Conservation (phyloP, 2,329 filamentous ascomycete genomes). For the Colletotrichum shisoi region DNA sequence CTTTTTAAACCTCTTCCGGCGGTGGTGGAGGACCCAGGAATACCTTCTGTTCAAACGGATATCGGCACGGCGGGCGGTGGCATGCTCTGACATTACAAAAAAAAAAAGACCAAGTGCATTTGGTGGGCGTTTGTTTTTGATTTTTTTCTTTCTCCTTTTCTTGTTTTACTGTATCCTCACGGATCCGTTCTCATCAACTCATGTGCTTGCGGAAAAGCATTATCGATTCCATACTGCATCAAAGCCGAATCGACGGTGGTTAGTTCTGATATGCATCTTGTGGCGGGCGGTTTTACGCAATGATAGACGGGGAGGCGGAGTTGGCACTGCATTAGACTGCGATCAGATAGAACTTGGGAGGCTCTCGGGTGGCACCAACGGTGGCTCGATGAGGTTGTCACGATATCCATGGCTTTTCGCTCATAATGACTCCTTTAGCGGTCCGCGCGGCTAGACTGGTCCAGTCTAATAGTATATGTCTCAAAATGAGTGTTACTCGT, state of each 20-base stretch:
- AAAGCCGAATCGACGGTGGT: slow-evolving; percentile 40
- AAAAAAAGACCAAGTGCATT: slow-evolving; percentile 42
- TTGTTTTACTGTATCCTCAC: slow-evolving; percentile 27
- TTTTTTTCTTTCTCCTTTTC: slow-evolving; percentile 22
- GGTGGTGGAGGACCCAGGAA: slow-evolving; percentile 54
- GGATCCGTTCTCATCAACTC: slow-evolving; percentile 37
- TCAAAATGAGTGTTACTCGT: slow-evolving; percentile 36
- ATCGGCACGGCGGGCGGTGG: slow-evolving; percentile 46
- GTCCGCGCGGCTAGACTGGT: slow-evolving; percentile 37
- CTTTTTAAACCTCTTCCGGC: slow-evolving; percentile 70
- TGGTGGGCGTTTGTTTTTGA: slow-evolving; percentile 40
- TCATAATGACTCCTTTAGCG: slow-evolving; percentile 39
- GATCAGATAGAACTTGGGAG: slow-evolving; percentile 44
- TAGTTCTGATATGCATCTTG: slow-evolving; percentile 41
- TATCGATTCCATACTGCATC: slow-evolving; percentile 40
- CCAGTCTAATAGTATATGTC: slow-evolving; percentile 39
- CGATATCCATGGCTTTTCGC: slow-evolving; percentile 40
- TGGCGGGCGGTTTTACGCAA: slow-evolving; percentile 40
- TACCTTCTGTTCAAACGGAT: slow-evolving; percentile 54
- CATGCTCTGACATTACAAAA: slow-evolving; percentile 46
- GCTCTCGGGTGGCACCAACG: slow-evolving; percentile 37
- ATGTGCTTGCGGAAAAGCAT: slow-evolving; percentile 38
- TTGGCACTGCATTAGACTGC: slow-evolving; percentile 47
- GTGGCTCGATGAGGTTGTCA: slow-evolving; percentile 40
- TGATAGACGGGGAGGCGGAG: slow-evolving; percentile 44